Evolutionary conservation across 2,329 filamentous ascomycete species (phyloP), one percentile per base, ranked within the genome.

Genomic region (Diaporthe australafricana): DNA sequence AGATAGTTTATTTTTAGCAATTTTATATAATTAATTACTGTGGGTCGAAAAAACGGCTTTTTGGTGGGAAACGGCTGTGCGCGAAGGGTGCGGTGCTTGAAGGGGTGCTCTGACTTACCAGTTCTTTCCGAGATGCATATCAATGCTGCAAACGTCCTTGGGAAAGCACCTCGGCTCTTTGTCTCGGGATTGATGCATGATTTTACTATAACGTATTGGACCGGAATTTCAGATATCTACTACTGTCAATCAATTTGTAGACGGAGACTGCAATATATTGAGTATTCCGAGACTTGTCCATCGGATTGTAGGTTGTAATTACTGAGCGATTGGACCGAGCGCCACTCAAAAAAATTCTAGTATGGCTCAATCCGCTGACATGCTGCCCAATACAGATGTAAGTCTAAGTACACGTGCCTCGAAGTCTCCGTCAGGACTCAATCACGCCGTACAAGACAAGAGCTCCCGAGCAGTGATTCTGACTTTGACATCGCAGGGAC

Each of bases 291-390:
- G 27, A n/a, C 8, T 12, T 11, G 2, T 16, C 22, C 1, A 30
- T 17, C 2, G 1, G 3, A 9, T 16, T 12, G 3, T 14, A 2
- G 5, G n/a, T n/a, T n/a, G n/a, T n/a, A n/a, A 22, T 2, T 22
- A 47, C 1, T 7, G 14, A 35, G 16, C 9, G 11, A 55, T 12
- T 14, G 20, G 52, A 11, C 14, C 11, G 1, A 35, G 52, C 22
- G 52, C 9, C 14, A 22, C 27, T 3, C 9, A 62, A 22, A 9
- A 42, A 5, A 11, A 47, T n/a, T 1, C 27, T 22, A 32, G 45
- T 11, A 8, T 14, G 17, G 32, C 20, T 1, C 12, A 25, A 1
- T n/a, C n/a, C n/a, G n/a, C n/a, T n/a, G n/a, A n/a, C n/a, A 32
- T 22, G 57, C 32, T 63, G 57, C 57, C 57, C 5, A 22, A 32